Evolutionary conservation across 2,329 filamentous ascomycete species (phyloP).

Genomic region (Pseudocercospora musae): DNA sequence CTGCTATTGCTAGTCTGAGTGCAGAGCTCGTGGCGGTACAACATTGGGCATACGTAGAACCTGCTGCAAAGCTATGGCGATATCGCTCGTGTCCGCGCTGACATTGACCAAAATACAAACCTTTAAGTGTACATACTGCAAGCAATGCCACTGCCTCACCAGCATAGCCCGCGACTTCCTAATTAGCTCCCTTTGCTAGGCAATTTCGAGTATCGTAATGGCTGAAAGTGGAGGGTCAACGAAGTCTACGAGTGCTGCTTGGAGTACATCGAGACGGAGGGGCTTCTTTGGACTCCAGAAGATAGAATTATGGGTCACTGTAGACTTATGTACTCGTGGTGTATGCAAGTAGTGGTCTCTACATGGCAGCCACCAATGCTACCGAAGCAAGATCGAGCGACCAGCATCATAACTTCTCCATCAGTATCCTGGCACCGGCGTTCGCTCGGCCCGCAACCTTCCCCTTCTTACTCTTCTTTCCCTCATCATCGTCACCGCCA

Average conservation of each 20-base stretch:
- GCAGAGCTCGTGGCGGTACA: not conserved
- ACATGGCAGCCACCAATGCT: not conserved
- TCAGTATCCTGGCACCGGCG: conserved; percentile 47
- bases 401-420: conserved; percentile 37
- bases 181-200: not conserved
- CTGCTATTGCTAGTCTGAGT: not conserved
- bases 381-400: not conserved
- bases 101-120: not conserved
- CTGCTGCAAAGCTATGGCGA: not conserved
- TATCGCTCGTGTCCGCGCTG: not conserved
- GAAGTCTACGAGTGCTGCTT: not conserved
- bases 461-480: conserved; percentile 37
- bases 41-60: not conserved
- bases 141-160: too few species aligned
- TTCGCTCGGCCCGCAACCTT: conserved; percentile 36
- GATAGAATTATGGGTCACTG: too few species aligned
- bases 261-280: too few species aligned
- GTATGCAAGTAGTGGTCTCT: too few species aligned
- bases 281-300: too few species aligned
- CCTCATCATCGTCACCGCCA: conserved; percentile 65
- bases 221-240: not conserved
- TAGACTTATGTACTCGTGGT: too few species aligned
- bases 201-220: not conserved
- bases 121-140: not conserved
- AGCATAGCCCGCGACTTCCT: not conserved